Base-by-base conservation (phyloP, 192 early-diverging fungal species). In the Entophlyctis luteolus region DNA sequence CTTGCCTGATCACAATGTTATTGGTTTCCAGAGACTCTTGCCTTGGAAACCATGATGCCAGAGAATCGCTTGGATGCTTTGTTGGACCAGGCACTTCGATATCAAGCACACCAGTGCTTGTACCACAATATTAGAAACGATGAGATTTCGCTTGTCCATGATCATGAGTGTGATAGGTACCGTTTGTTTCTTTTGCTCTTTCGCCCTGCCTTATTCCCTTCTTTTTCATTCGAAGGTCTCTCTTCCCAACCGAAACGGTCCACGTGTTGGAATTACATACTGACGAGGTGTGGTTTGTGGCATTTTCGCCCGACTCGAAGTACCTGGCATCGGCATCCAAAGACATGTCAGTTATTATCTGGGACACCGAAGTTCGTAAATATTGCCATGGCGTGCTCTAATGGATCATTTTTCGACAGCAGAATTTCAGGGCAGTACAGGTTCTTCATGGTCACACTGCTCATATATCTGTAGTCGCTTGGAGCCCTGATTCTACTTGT, bases 271-370 rank as follows among this genome's bases (percentile, higher is more conserved):
- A 38, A 27, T 88, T 86, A 14, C 96, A 98, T 78, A 71, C 72
- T 0, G 92, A 97, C 74, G 95, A 98, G 77, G 95, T 98, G 5
- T 98, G 96, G 97, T 92, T 90, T 67, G 78, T 98, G 54, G 81
- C 87, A 2, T 99, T 96, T 71, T 97, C 94, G 4, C 89, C 91
- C 37, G 80, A 92, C 69, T 95, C 94, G 46, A 78, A 74, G 59
- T 89, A 87, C 67, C 77, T 99, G 28, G 97, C 93, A 16, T 98
- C 97, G 1, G 91, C 89, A 16, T 96, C 95, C 31, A 87, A 84
- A 59, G 97, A 99, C 78, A 82, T 83, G 23, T 89, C 86, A 2
- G 86, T 87, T 55, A 93, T 91, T 34, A 87, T 99, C 49, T 99
- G 97, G 97, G 84, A 85, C 70, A 72, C 86, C 62, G 75, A 84